A percentile compares a stretch with the other conserved stretches of the same genome.
These are phyloP conservation scores for Podaxis sp. DNA, from an alignment of 768 basidiomycete species.

Conservation along the genomic window DNA sequence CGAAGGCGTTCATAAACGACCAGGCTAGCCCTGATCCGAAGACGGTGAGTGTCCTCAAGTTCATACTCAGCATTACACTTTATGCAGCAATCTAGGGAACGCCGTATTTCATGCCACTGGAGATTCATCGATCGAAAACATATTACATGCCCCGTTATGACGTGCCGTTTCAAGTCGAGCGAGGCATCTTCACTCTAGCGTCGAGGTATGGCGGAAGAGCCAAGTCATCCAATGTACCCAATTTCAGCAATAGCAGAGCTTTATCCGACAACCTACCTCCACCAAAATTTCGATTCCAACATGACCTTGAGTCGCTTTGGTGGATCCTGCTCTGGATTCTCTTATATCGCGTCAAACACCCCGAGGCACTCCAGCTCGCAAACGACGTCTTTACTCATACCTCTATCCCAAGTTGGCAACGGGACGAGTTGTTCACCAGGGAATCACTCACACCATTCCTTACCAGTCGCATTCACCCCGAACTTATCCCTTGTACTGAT, in stretches of 20 bases:
- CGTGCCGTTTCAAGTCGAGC: neutral
- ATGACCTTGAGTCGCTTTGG: conserved; percentile 13
- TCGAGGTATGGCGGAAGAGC: no score
- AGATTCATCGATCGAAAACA: conserved; percentile 1
- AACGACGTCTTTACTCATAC: neutral
- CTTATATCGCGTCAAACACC: neutral
- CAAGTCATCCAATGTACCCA: neutral
- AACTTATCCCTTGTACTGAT: neutral
- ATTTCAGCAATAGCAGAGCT: no score
- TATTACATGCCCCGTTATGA: neutral
- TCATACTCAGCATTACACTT: neutral
- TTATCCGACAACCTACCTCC: neutral
- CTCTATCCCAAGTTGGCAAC: neutral
- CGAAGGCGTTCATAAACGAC: neutral
- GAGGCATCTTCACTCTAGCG: neutral
- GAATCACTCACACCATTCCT: neutral
- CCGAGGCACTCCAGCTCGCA: neutral
- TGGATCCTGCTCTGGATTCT: conserved; percentile 11
- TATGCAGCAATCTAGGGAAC: conserved; percentile 6
- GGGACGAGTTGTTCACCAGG: neutral
- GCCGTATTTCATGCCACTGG: conserved; percentile 16
- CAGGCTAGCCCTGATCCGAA: neutral
- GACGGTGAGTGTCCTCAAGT: neutral
- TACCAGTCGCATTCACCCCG: neutral
- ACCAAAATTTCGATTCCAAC: neutral